Conservation (phyloP, 2,329 filamentous ascomycete genomes). For the Alternaria sp. region DNA sequence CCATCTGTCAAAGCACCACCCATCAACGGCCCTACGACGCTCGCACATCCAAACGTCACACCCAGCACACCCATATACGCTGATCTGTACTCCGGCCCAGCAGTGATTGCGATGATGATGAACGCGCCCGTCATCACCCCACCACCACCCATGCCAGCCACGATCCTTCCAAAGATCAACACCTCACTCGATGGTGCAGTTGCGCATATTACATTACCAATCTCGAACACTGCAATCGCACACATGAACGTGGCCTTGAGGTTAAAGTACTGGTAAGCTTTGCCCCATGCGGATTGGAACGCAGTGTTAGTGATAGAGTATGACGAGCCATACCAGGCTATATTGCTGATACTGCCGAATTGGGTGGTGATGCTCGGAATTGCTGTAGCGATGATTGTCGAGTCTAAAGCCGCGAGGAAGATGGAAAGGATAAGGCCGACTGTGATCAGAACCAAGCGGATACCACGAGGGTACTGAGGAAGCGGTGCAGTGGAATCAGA, state of each 20-base stretch:
- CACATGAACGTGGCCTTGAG: slow-evolving; percentile 54
- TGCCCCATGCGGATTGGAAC: slow-evolving; percentile 59
- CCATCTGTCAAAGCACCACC: slow-evolving; percentile 55
- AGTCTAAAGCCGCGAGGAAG: slow-evolving; percentile 39
- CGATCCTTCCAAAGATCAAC: slow-evolving; percentile 54
- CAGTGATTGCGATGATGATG: slow-evolving; percentile 56
- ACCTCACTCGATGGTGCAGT: slow-evolving; percentile 33
- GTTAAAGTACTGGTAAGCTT: slow-evolving; percentile 57
- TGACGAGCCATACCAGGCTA: slow-evolving; percentile 51
- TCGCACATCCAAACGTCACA: slow-evolving; percentile 50
- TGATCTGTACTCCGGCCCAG: slow-evolving; percentile 52
- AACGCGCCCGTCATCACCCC: slow-evolving; percentile 51
- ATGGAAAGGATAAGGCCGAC: slow-evolving; percentile 41
- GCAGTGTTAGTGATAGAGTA: slow-evolving; percentile 57
- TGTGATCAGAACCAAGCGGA: slow-evolving; percentile 30
- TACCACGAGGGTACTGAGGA: too few species aligned
- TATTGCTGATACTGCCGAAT: slow-evolving; percentile 48
- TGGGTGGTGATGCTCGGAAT: slow-evolving; percentile 50
- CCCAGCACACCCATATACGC: slow-evolving; percentile 51
- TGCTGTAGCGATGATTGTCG: slow-evolving; percentile 49
- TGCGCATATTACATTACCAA: slow-evolving; percentile 65
- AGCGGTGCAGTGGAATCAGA: too few species aligned
- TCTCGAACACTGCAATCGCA: slow-evolving; percentile 60
- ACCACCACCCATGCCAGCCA: slow-evolving; percentile 53
- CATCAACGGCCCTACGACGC: slow-evolving; percentile 54